Percentiles rank a stretch among this genome's conserved stretches.
Evolutionary conservation across 495 filamentous ascomycete genomes (phyloP).

Genomic region (Durotheca rogersii): DNA sequence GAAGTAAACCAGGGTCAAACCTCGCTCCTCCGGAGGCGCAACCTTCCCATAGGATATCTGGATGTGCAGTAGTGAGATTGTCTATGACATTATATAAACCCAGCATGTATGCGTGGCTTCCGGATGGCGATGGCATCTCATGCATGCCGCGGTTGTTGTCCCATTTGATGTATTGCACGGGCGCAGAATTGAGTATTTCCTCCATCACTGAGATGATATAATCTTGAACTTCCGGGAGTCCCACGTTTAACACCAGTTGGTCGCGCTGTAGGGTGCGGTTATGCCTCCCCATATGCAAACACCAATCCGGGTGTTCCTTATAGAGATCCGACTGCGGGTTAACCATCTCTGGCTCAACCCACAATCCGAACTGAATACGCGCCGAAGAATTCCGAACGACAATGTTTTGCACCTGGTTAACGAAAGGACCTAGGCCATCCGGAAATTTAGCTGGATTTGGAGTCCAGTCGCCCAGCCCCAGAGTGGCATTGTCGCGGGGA

Average conservation of each 20-base stretch:
- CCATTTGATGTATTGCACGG: conserved; percentile 59
- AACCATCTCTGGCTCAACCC: conserved; percentile 62
- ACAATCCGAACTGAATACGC: conserved; percentile 54
- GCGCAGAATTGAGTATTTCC: conserved; percentile 47
- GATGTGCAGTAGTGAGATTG: conserved; percentile 52
- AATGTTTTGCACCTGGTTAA: conserved; percentile 46
- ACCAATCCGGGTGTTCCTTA: conserved; percentile 56
- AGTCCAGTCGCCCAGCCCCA: conserved; percentile 57
- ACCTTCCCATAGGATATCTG: conserved; percentile 58
- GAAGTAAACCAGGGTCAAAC: conserved; percentile 56
- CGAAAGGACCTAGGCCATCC: conserved; percentile 47
- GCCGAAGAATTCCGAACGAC: conserved; percentile 43
- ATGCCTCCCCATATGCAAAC: conserved; percentile 51
- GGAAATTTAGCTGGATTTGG: conserved; percentile 56
- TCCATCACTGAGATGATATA: conserved; percentile 53
- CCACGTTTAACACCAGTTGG: conserved; percentile 56
- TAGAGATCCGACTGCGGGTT: conserved; percentile 57
- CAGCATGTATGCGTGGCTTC: conserved; percentile 54
- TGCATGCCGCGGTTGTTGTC: conserved; percentile 59
- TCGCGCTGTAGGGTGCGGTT: conserved; percentile 51
- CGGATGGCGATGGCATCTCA: conserved; percentile 51
- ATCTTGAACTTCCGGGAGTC: conserved; percentile 54
- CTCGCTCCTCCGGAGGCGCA: conserved; percentile 58
- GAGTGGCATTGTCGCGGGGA: conserved; percentile 49
- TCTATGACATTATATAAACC: conserved; percentile 57